Evolutionary conservation across 148 eudicot species (phyloP).

Genomic region (Euryodendron excelsum): DNA sequence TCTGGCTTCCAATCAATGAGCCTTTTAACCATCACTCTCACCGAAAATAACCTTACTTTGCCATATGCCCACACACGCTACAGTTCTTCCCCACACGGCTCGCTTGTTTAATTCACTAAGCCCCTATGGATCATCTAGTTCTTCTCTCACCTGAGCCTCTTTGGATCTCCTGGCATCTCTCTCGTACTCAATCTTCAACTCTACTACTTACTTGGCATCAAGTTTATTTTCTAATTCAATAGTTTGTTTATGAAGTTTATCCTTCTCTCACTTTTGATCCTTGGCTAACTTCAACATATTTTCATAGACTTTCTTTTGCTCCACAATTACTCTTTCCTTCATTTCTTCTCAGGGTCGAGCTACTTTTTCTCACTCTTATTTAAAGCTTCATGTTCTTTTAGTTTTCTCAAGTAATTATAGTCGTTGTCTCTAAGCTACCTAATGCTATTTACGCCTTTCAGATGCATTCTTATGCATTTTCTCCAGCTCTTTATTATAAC

Average conservation of each 20-base stretch:
- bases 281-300: conserved; percentile 33
- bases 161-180: too few species aligned
- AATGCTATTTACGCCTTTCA: conserved; percentile 30
- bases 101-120: too few species aligned
- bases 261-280: conserved; percentile 39
- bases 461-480: conserved; percentile 37
- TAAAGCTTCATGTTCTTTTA: conserved; percentile 42
- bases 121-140: too few species aligned
- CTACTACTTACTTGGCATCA: conserved; percentile 6
- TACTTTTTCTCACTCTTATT: conserved; percentile 49
- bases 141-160: too few species aligned
- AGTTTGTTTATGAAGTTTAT: conserved; percentile 36
- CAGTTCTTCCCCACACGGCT: too few species aligned
- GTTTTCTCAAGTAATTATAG: conserved; percentile 36
- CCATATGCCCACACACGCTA: too few species aligned
- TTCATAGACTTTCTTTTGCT: conserved; percentile 36
- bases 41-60: too few species aligned
- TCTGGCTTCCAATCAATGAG: too few species aligned
- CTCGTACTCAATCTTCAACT: conserved; percentile 34
- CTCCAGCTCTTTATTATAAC: conserved; percentile 54
- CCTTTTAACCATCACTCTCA: too few species aligned
- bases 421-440: conserved; percentile 34
- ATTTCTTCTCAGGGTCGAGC: conserved; percentile 46
- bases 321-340: conserved; percentile 37
- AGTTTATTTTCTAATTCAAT: conserved; percentile 31